Conservation (phyloP, 192 early-diverging fungal species). For the Umbelopsis isabellina region DNA sequence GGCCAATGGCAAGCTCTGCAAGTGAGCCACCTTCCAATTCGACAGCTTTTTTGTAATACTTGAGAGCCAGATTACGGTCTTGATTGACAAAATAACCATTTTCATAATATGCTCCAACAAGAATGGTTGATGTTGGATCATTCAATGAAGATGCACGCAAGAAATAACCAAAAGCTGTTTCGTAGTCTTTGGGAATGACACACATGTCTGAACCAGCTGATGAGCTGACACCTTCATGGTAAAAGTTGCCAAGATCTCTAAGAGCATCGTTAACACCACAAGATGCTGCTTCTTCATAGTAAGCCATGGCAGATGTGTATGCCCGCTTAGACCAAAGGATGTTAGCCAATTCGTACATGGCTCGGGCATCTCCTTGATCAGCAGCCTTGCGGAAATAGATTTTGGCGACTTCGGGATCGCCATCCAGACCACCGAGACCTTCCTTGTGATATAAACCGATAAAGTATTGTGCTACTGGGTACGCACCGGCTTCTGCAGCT, state of each 20-base stretch:
- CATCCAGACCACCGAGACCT: slow-evolving; percentile 26
- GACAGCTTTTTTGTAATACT: slow-evolving; percentile 31
- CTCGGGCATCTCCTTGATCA: slow-evolving; percentile 26
- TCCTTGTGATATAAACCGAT: slow-evolving; percentile 32
- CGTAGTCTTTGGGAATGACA: slow-evolving; percentile 32
- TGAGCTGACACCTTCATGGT: slow-evolving; percentile 29
- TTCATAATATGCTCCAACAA: slow-evolving; percentile 39
- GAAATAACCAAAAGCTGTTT: slow-evolving; percentile 33
- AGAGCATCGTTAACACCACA: slow-evolving; percentile 28
- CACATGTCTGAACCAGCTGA: slow-evolving; percentile 2
- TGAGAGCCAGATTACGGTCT: slow-evolving; percentile 23
- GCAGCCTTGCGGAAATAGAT: slow-evolving; percentile 28
- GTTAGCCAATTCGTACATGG: slow-evolving; percentile 26
- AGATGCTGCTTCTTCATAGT: slow-evolving; percentile 25
- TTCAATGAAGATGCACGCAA: slow-evolving; percentile 26
- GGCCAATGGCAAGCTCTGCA: slow-evolving; percentile 35
- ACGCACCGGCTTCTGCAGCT: slow-evolving; percentile 28
- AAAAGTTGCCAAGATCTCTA: slow-evolving; percentile 25
- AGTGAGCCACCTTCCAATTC: slow-evolving; percentile 20
- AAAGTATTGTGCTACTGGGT: slow-evolving; percentile 25
- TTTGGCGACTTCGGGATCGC: slow-evolving; percentile 21
- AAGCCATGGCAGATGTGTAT: slow-evolving; percentile 3
- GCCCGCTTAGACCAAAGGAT: slow-evolving; percentile 22
- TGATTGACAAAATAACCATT: slow-evolving; percentile 26
- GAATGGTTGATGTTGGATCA: slow-evolving; percentile 25